Percentiles rank a stretch among this genome's conserved stretches.
phyloP scores from a whole-genome alignment of 129 eudicot species.

The Helianthus annuus region HanXRQr2.0-SUNRISE NC_035440.2:104189595-104190094 shows the following conservation, averaged over 20 bases:
- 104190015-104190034: slow-evolving; percentile 67
- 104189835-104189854: slow-evolving; percentile 75
- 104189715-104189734: slow-evolving; percentile 89
- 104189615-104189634: no score
- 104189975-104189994: slow-evolving; percentile 84
- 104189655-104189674: no score
- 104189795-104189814: slow-evolving; percentile 82
- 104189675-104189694: slow-evolving; percentile 87
- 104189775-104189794: slow-evolving; percentile 95
- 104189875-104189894: neutral
- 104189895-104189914: slow-evolving; percentile 19
- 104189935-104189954: slow-evolving; percentile 78
- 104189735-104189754: slow-evolving; percentile 68
- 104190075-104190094: neutral
- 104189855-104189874: neutral
- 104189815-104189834: slow-evolving; percentile 76
- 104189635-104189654: no score
- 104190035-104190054: slow-evolving; percentile 97
- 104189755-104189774: slow-evolving; percentile 63
- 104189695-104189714: slow-evolving; percentile 90
- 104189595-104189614: no score
- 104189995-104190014: slow-evolving; percentile 84
- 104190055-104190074: slow-evolving; percentile 62
- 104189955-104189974: slow-evolving; percentile 91
- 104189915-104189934: slow-evolving; percentile 44